Evolutionary conservation across 164 flowering plant genomes (phyloP), one percentile per base, ranked within the genome.

Genomic region (Chimonanthus salicifolius): DNA sequence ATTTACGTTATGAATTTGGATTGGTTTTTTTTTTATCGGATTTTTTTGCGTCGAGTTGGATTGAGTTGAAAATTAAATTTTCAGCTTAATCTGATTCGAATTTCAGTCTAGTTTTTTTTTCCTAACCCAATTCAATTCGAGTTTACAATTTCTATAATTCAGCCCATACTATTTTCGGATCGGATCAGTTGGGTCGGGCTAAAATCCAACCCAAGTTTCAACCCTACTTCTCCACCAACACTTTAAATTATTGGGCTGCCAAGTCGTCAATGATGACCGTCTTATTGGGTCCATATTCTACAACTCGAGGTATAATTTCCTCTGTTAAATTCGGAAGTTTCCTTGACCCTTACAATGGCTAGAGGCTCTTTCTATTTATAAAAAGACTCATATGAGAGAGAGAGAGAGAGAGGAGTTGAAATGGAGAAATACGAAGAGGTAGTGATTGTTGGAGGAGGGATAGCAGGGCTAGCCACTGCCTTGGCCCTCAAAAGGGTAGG

Each of bases 381-480:
- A 11, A 16, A 0, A 8, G 8, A 13, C 13, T 9, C 1, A 13
- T 50, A 4, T 51, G 58, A 8, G 47, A 46, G 70, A 48, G 67
- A 71, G 47, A 13, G 67, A 58, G 51, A 44, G 1, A 65, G 66
- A 33, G 33, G 33, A 33, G 33, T 33, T 33, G 33, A 2, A 3
- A 73, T 43, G 18, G 77, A 48, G 72, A 58, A 20, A n/a, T 49
- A n/a, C 49, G 72, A 78, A 11, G 77, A 78, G 11, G 81, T 78
- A n/a, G 81, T 81, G 79, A 74, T 81, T 20, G 79, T 78, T 3
- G 83, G 83, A 1, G 81, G 72, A 15, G 83, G 81, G 16, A 76
- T 81, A 7, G 83, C 83, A 3, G 83, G 83, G 18, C 20, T 78
- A 2, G 79, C 81, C 1, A 78, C 81, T 18, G 81, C 83, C 7